Evolutionary conservation across 192 early-diverging fungal genomes (phyloP).

Genomic region (Glomus cerebriforme): DNA sequence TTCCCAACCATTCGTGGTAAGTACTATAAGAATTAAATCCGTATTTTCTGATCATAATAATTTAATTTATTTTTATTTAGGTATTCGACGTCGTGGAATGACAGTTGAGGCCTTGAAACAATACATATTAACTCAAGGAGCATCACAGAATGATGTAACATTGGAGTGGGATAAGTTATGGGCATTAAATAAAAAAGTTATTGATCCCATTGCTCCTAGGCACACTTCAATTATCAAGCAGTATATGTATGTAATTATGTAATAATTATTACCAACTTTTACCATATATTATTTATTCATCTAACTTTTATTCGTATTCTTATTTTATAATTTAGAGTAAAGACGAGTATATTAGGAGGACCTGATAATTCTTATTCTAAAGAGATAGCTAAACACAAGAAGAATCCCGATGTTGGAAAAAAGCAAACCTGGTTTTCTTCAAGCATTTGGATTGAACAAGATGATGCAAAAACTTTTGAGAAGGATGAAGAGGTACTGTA

Average conservation of each 20-base stretch:
- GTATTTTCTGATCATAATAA: not conserved
- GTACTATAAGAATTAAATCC: not conserved
- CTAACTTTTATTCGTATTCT: not conserved
- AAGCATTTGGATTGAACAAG: slow-evolving; percentile 80
- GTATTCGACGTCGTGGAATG: slow-evolving; percentile 94
- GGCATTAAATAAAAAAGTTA: slow-evolving; percentile 93
- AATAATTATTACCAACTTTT: not conserved
- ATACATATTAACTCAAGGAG: slow-evolving; percentile 98
- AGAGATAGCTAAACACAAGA: slow-evolving; percentile 89
- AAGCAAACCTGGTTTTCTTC: slow-evolving; percentile 83
- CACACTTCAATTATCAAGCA: slow-evolving; percentile 78
- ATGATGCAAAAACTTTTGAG: slow-evolving; percentile 80
- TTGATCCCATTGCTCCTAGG: slow-evolving; percentile 93
- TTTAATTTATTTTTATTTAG: slow-evolving; percentile 56
- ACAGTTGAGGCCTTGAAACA: slow-evolving; percentile 95
- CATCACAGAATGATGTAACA: slow-evolving; percentile 89
- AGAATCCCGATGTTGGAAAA: slow-evolving; percentile 89
- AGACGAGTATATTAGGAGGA: slow-evolving; percentile 66
- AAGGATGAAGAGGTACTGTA: slow-evolving; percentile 78
- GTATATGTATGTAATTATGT: slow-evolving; percentile 54
- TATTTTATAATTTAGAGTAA: slow-evolving; percentile 39
- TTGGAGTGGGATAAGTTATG: slow-evolving; percentile 99
- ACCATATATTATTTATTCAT: not conserved
- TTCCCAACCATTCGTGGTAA: slow-evolving; percentile 85
- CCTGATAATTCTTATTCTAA: slow-evolving; percentile 56